Evolutionary conservation across 2,329 filamentous ascomycete genomes (phyloP).

Genomic region (Botryotinia globosa): DNA sequence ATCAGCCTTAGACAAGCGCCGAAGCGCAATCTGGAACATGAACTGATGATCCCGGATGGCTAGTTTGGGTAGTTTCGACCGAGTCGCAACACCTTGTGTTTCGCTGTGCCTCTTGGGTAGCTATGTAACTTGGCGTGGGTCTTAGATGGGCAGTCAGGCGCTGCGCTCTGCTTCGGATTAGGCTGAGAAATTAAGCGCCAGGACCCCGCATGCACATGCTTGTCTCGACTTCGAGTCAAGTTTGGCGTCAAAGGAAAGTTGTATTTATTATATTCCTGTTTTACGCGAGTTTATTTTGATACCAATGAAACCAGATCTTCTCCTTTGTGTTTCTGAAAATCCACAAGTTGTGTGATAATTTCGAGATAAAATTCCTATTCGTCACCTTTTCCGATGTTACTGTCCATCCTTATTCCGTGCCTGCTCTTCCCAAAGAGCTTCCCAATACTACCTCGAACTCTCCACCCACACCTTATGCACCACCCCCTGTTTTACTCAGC

Average conservation of each 20-base stretch:
- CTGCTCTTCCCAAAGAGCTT: neutral
- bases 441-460: neutral
- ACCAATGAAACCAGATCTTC: neutral
- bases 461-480: conserved; percentile 10
- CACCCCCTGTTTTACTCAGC: neutral
- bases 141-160: neutral
- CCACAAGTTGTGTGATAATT: neutral
- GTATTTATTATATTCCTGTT: neutral
- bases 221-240: conserved; percentile 4
- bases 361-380: neutral
- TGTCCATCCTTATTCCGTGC: neutral
- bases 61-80: neutral
- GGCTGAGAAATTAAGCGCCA: conserved; percentile 14
- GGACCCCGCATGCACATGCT: conserved; percentile 2
- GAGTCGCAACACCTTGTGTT: neutral
- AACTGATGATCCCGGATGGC: neutral
- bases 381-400: neutral
- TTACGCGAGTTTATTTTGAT: neutral
- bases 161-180: neutral
- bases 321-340: neutral
- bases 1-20: conserved; percentile 2
- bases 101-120: conserved; percentile 9
- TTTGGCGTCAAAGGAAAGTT: neutral
- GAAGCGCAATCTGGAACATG: conserved; percentile 4
- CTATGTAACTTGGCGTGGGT: neutral